These are phyloP conservation scores for Diaporthe sp. DNA, from an alignment of 2,329 filamentous ascomycete genomes.

Conservation along the genomic window DNA sequence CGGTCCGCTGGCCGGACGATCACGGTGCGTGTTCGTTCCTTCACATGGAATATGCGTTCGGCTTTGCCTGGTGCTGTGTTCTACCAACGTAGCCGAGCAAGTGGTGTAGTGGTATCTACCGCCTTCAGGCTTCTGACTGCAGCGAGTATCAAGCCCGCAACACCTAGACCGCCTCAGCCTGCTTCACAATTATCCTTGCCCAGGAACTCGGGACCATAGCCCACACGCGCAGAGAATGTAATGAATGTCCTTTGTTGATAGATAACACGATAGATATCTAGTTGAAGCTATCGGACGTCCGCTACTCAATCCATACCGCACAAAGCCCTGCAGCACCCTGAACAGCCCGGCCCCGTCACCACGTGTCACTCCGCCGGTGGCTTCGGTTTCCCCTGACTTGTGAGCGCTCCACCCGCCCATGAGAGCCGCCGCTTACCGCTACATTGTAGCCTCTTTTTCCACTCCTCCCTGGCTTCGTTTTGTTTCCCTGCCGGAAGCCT, in stretches of 20 bases:
- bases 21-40: background rate
- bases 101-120: too few species aligned
- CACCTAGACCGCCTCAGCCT: background rate
- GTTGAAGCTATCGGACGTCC: background rate
- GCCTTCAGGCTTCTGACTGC: background rate
- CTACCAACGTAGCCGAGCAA: background rate
- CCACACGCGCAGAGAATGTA: background rate
- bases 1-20: constrained; percentile 29
- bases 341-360: constrained; percentile 34
- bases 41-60: constrained; percentile 9
- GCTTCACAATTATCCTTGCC: background rate
- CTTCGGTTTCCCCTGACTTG: constrained; percentile 14
- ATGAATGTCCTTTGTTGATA: background rate
- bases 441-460: constrained; percentile 23
- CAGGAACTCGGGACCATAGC: background rate
- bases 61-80: background rate
- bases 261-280: background rate
- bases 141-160: background rate
- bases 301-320: constrained; percentile 11
- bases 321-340: constrained; percentile 12
- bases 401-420: constrained; percentile 29
- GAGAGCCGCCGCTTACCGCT: constrained; percentile 33
- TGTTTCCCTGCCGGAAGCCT: constrained; percentile 23
- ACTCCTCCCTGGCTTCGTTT: constrained; percentile 13
- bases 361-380: constrained; percentile 39